These are phyloP conservation scores for Dioszegia hungarica DNA, from an alignment of 768 basidiomycete species.

Conservation along the genomic window DNA sequence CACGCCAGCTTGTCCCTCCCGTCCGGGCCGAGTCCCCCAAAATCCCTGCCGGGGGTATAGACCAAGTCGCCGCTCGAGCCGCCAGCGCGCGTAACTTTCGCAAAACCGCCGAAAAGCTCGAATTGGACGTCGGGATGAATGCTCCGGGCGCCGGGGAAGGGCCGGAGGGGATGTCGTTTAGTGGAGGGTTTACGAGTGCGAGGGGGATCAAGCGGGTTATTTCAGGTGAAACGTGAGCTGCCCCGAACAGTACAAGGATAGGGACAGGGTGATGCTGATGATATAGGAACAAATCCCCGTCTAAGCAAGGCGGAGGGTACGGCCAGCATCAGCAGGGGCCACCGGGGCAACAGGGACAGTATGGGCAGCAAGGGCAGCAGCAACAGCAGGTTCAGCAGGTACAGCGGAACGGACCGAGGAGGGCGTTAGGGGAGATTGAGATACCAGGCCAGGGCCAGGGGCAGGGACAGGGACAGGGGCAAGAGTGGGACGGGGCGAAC, in stretches of 20 bases:
- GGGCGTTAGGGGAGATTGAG: constrained; percentile 27
- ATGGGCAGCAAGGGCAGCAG: too few relatives aligned
- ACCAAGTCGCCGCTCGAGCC: constrained; percentile 24
- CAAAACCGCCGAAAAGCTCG: constrained; percentile 12
- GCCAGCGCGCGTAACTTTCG: constrained; percentile 1
- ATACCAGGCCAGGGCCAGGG: too few relatives aligned
- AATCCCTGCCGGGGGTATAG: constrained; percentile 34
- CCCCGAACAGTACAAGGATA: too few relatives aligned
- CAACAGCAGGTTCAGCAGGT: background rate
- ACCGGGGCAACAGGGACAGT: background rate
- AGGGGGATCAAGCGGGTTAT: constrained; percentile 29
- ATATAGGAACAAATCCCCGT: constrained; percentile 20
- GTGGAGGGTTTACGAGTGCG: constrained; percentile 26
- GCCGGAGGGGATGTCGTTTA: background rate
- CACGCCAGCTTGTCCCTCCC: background rate
- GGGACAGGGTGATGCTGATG: background rate
- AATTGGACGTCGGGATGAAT: constrained; percentile 18
- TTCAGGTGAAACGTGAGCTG: constrained; percentile 7
- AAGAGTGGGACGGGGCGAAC: constrained; percentile 11
- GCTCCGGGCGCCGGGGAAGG: background rate
- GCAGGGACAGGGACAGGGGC: too few relatives aligned
- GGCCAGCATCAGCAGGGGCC: too few relatives aligned
- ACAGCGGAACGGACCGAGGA: constrained; percentile 9
- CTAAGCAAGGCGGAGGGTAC: constrained; percentile 8
- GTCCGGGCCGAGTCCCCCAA: constrained; percentile 31